Base-by-base conservation (phyloP, 345 rosid species). In the Citrus mangshanensis region DNA sequence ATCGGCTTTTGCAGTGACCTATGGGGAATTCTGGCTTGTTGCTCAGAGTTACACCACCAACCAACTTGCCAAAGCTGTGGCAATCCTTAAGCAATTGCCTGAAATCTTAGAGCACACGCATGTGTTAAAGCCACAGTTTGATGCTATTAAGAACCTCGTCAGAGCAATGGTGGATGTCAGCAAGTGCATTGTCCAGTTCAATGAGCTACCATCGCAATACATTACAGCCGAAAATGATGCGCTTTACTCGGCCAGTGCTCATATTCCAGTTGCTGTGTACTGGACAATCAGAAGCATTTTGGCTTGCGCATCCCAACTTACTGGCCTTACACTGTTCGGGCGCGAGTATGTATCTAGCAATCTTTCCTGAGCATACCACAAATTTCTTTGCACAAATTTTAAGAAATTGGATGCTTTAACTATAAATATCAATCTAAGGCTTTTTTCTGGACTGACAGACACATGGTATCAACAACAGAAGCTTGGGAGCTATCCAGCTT, bases 11-110 rank as follows among this genome's bases (percentile, higher is more conserved):
- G 98, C 97, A 1, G 85, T 89, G 81, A 95, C 86, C 78, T 95
- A 91, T 75, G 97, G 97, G 9, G 94, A 89, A 80, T 91, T 95
- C 78, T 91, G 93, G 93, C 90, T 93, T 46, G 84, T 95, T 5
- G 90, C 90, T 0, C 95, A 93, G 84, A 88, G 86, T 58, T 85
- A 86, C 87, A 79, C 85, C 70, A 79, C 93, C 19, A 93, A 90
- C 85, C 97, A 85, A 70, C 93, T 95, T 1, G 92, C 97, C 4
- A 95, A 92, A 83, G 85, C 95, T 4, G 88, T 95, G 78, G 93
- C 98, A 12, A 83, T 91, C 73, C 95, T 95, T 54, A 93, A 85
- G 84, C 95, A 89, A 81, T 78, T 95, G 60, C 95, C 95, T 58
- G 80, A 86, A 68, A 82, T 90, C 74, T 78, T 91, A 74, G 89